phyloP scores from a whole-genome alignment of 75 land plant genomes.

The Pinus taeda region DNA sequence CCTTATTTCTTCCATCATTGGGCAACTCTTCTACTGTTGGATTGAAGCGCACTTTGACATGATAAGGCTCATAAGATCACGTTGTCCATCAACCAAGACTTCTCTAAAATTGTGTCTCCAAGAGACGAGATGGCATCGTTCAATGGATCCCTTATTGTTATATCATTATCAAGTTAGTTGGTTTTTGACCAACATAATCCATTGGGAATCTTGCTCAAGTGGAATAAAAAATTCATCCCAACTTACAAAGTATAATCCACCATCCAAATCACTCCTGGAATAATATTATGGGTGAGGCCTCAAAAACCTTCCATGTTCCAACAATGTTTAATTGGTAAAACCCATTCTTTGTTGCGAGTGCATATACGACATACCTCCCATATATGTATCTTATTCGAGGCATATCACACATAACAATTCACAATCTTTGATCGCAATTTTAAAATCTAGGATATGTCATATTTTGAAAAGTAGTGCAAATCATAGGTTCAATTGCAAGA shows the following conservation, averaged over 20 bases:
- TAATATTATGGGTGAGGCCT: slow-evolving; percentile 59
- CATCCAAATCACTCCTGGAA: slow-evolving; percentile 59
- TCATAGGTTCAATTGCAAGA: too few species aligned
- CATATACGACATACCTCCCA: too few species aligned
- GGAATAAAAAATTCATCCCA: slow-evolving; percentile 47
- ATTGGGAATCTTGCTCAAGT: slow-evolving; percentile 28
- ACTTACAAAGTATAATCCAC: slow-evolving; percentile 45
- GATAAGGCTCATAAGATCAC: too few species aligned
- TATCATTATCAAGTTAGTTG: slow-evolving; percentile 35
- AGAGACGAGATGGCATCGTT: not conserved
- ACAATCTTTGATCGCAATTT: too few species aligned
- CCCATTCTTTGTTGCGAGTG: too few species aligned
- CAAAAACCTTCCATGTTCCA: too few species aligned
- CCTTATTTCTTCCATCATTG: slow-evolving; percentile 28
- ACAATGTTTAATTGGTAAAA: too few species aligned
- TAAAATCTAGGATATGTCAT: too few species aligned
- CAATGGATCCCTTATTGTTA: slow-evolving; percentile 14
- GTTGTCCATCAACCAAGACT: not conserved
- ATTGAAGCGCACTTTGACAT: not conserved
- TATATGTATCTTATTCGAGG: too few species aligned
- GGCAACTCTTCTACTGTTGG: not conserved
- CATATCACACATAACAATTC: too few species aligned
- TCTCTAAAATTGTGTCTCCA: not conserved
- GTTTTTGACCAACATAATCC: slow-evolving; percentile 29
- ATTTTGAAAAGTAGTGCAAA: too few species aligned